A percentile compares a stretch with the other conserved stretches of the same genome.
These are phyloP conservation scores for Fusarium virguliforme DNA, from an alignment of 2,329 filamentous ascomycete species.

Conservation along the genomic window DNA sequence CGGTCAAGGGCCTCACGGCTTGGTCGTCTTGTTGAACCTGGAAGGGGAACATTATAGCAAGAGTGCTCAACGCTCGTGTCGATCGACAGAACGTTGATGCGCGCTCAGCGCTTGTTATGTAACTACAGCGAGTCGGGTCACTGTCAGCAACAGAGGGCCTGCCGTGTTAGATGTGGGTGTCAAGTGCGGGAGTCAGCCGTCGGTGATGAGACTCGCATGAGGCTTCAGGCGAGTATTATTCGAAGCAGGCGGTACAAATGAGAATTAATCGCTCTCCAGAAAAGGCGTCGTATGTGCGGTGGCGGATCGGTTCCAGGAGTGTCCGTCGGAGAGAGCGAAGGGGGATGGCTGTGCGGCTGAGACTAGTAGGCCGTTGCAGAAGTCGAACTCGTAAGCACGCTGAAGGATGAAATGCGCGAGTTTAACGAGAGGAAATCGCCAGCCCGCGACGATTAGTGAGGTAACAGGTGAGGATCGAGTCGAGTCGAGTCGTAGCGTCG, in stretches of 20 bases:
- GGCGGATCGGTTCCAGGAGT: slow-evolving; percentile 36
- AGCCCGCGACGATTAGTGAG: slow-evolving; percentile 50
- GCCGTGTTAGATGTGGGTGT: slow-evolving; percentile 21
- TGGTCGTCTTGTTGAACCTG: slow-evolving; percentile 55
- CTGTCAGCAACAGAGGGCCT: slow-evolving; percentile 19
- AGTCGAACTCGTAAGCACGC: slow-evolving; percentile 29
- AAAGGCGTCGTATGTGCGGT: slow-evolving; percentile 29
- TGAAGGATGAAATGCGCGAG: slow-evolving; percentile 31
- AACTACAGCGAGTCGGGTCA: slow-evolving; percentile 26
- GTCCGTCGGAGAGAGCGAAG: slow-evolving; percentile 33
- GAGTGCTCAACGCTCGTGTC: slow-evolving; percentile 31
- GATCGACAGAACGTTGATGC: slow-evolving; percentile 42
- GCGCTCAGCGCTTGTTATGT: slow-evolving; percentile 46
- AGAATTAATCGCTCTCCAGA: slow-evolving; percentile 19
- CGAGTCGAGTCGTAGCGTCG: slow-evolving; percentile 41
- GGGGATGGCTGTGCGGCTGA: slow-evolving; percentile 19
- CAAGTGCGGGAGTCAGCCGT: slow-evolving; percentile 35
- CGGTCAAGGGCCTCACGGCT: slow-evolving; percentile 56
- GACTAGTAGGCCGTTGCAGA: slow-evolving; percentile 24
- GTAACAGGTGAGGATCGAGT: not conserved
- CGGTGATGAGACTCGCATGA: slow-evolving; percentile 39
- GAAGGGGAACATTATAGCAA: slow-evolving; percentile 56
- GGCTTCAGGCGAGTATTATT: slow-evolving; percentile 19
- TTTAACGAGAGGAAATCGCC: slow-evolving; percentile 49
- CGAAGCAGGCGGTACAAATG: slow-evolving; percentile 9